Percentiles rank a stretch among this genome's conserved stretches.
Conservation (phyloP, 805 yeast genomes). For the Yamadazyma paraphyllophila region DNA sequence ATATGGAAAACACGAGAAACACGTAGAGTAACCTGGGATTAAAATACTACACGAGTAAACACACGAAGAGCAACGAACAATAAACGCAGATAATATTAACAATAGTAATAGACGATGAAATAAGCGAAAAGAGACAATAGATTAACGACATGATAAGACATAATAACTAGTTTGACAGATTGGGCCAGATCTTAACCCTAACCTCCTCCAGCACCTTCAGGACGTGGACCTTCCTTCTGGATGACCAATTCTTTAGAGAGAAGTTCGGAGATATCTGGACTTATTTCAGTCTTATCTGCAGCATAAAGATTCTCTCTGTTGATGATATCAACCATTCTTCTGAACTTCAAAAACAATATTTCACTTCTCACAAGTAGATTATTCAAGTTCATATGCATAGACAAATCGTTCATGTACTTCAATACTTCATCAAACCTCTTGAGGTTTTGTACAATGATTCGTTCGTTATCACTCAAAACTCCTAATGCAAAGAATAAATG, state of each 20-base stretch:
- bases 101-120: neutral
- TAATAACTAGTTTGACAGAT: no score
- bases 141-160: neutral
- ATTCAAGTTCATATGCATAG: conserved; percentile 69
- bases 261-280: conserved; percentile 57
- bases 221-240: conserved; percentile 55
- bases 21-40: no score
- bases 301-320: conserved; percentile 48
- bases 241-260: conserved; percentile 61
- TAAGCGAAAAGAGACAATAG: neutral
- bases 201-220: conserved; percentile 47
- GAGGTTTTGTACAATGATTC: conserved; percentile 70
- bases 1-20: no score
- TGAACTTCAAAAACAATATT: conserved; percentile 73
- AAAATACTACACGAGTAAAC: no score
- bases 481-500: conserved; percentile 86
- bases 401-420: conserved; percentile 87
- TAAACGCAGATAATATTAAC: no score
- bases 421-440: conserved; percentile 85
- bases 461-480: conserved; percentile 82
- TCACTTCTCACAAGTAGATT: conserved; percentile 84
- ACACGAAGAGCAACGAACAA: no score
- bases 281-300: conserved; percentile 24
- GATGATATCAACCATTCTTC: conserved; percentile 74
- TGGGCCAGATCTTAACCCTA: conserved; percentile 13